These are phyloP conservation scores for Intubia oerlemansii DNA, from an alignment of 2,329 filamentous ascomycete genomes.

Conservation along the genomic window DNA sequence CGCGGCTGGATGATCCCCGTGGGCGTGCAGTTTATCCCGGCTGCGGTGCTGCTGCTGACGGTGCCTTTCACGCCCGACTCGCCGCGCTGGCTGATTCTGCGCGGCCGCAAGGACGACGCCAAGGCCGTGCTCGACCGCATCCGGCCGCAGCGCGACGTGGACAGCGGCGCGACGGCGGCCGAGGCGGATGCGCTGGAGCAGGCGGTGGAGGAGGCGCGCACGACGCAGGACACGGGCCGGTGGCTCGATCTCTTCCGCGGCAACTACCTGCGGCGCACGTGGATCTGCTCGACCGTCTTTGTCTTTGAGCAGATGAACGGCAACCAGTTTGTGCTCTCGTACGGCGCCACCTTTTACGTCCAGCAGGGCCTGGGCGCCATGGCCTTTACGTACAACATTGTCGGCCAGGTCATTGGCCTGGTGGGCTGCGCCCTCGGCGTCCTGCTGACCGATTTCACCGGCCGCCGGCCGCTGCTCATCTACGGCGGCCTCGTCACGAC, in stretches of 20 bases:
- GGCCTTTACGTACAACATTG: constrained; percentile 7
- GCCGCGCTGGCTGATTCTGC: constrained; percentile 23
- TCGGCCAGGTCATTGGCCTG: constrained; percentile 5
- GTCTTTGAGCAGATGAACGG: constrained; percentile 7
- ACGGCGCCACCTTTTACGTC: constrained; percentile 7
- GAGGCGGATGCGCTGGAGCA: constrained; percentile 5
- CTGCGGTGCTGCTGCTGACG: constrained; percentile 11
- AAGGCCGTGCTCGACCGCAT: constrained; percentile 16
- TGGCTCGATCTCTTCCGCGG: constrained; percentile 6
- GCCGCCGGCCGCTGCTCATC: constrained; percentile 4
- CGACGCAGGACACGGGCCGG: constrained; percentile 1
- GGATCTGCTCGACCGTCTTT: constrained; percentile 6
- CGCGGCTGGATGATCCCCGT: constrained; percentile 16
- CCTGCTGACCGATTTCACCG: constrained; percentile 1
- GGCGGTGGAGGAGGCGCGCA: constrained; percentile 2
- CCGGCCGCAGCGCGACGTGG: constrained; percentile 13
- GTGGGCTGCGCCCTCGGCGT: constrained; percentile 3
- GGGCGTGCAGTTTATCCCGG: constrained; percentile 16
- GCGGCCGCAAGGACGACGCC: constrained; percentile 22
- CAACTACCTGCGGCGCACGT: constrained; percentile 6
- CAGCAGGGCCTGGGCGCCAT: constrained; percentile 5
- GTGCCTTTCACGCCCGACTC: constrained; percentile 30
- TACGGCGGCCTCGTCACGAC: constrained; percentile 1
- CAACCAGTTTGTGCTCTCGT: constrained; percentile 7
- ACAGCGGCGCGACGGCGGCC: constrained; percentile 9